Evolutionary conservation across 2,329 filamentous ascomycete species (phyloP).

Genomic region (Clarireedia monteithiana): DNA sequence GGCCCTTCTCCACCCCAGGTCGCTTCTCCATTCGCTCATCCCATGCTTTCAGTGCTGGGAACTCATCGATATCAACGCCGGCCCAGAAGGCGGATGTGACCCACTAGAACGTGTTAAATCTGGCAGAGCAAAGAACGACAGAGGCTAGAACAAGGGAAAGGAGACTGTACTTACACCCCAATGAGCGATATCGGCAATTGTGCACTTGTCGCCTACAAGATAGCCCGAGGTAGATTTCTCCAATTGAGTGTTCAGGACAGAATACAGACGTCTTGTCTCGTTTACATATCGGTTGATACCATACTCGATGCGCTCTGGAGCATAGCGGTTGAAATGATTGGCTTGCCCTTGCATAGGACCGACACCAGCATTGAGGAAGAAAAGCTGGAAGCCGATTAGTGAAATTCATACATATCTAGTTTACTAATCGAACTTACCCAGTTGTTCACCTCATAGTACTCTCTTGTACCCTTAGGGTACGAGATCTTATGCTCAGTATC

Average conservation of each 20-base stretch:
- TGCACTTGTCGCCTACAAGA: slow-evolving; percentile 60
- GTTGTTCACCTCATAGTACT: slow-evolving; percentile 72
- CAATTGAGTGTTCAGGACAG: slow-evolving; percentile 67
- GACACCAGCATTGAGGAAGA: slow-evolving; percentile 72
- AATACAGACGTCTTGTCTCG: slow-evolving; percentile 76
- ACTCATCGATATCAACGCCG: slow-evolving; percentile 64
- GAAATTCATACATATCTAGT: not conserved
- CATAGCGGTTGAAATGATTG: slow-evolving; percentile 78
- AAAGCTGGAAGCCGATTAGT: slow-evolving; percentile 32
- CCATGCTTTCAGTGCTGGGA: slow-evolving; percentile 72
- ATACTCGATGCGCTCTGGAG: slow-evolving; percentile 75
- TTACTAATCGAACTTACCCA: slow-evolving; percentile 45
- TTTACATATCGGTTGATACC: slow-evolving; percentile 75
- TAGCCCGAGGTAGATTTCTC: slow-evolving; percentile 46
- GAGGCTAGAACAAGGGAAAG: no score
- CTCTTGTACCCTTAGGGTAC: slow-evolving; percentile 63
- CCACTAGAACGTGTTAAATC: slow-evolving; percentile 10
- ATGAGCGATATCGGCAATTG: slow-evolving; percentile 69
- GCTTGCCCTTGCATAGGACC: slow-evolving; percentile 80
- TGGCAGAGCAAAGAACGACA: not conserved
- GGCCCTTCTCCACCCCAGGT: slow-evolving; percentile 66
- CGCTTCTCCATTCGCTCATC: slow-evolving; percentile 61
- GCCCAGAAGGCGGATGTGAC: slow-evolving; percentile 31
- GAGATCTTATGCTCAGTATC: slow-evolving; percentile 77
- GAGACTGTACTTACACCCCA: slow-evolving; percentile 8